Base-by-base conservation (phyloP, 2,329 filamentous ascomycete genomes). In the Sarocladium kiliense region DNA sequence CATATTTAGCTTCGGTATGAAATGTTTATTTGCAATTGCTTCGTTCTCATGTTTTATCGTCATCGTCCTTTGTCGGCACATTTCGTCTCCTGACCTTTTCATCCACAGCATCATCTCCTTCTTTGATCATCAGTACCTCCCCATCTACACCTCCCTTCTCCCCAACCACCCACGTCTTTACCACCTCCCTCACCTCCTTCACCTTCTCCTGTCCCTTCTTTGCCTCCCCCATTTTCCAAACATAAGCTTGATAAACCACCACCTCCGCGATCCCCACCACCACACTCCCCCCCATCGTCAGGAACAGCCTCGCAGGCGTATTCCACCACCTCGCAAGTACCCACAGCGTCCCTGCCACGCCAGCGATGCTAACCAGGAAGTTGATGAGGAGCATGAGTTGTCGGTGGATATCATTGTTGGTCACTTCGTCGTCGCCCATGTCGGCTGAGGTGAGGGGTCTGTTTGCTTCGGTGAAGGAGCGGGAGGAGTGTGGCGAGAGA, bases 321-420 rank as follows among this genome's bases (percentile, higher is more conserved):
- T 79, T 86, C 89, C 88, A 93, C 79, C 88, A 89, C 53, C 85
- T 77, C 1, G 87, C 87, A 16, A 81, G 80, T n/a, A 91, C 78
- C 89, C 89, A 94, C 32, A 94, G 79, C 7, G 88, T 89, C 2
- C 80, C 84, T 2, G 85, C 87, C 53, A 88, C 88, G 44, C 92
- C 89, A 2, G 93, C 74, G 54, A 97, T 88, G 53, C 90, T 96
- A 54, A 96, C 78, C 37, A 97, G 74, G 53, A 97, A 91, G 68
- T 97, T 99, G 64, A 96, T 79, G 53, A 97, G 91, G 7, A 97
- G 77, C 41, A 88, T 85, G 56, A 94, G 74, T 64, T 94, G 90
- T n/a, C 88, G 79, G 66, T 93, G 87, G 1, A 94, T 77, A 58
- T 94, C 89, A 34, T 81, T 79, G 59, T 85, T 86, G 2, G 84